Conservation (phyloP, 768 basidiomycete species). For the Galerina marginata region DNA sequence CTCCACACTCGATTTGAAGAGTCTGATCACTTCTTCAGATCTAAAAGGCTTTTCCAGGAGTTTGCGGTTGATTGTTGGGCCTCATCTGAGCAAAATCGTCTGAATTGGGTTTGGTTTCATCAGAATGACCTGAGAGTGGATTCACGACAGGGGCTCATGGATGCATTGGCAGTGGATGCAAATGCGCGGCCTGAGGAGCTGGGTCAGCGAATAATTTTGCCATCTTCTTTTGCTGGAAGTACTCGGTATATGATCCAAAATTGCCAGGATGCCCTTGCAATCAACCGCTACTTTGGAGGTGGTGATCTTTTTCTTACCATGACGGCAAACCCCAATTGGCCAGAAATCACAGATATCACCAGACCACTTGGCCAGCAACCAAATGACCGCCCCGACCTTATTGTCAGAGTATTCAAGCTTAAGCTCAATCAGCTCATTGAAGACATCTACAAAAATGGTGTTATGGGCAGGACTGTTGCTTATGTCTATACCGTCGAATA, state of each 20-base stretch:
- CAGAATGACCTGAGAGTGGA: conserved; percentile 42
- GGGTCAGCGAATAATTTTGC: conserved; percentile 39
- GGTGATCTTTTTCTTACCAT: conserved; percentile 53
- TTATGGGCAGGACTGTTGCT: conserved; percentile 46
- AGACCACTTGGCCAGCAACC: conserved; percentile 39
- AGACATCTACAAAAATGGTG: conserved; percentile 37
- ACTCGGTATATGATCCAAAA: conserved; percentile 44
- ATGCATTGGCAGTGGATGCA: conserved; percentile 34
- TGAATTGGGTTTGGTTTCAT: conserved; percentile 39
- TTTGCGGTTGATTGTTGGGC: conserved; percentile 53
- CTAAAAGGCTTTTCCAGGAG: conserved; percentile 47
- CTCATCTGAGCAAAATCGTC: conserved; percentile 41
- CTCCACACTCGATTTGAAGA: conserved; percentile 33
- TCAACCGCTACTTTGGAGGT: conserved; percentile 39
- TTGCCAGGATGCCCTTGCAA: conserved; percentile 50
- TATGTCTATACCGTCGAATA: conserved; percentile 55
- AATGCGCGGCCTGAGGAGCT: conserved; percentile 27
- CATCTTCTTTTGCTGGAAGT: conserved; percentile 35
- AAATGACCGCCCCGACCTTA: conserved; percentile 52
- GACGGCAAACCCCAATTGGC: conserved; percentile 56
- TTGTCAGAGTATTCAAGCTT: conserved; percentile 47
- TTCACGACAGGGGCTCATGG: conserved; percentile 39
- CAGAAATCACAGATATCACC: conserved; percentile 46
- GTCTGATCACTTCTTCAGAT: conserved; percentile 34
- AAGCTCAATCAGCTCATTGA: conserved; percentile 44